Percentiles rank a stretch among this genome's conserved stretches.
Conservation (phyloP, 371 early-diverging fungal genomes). For the Rhizopus arrhizus region DNA sequence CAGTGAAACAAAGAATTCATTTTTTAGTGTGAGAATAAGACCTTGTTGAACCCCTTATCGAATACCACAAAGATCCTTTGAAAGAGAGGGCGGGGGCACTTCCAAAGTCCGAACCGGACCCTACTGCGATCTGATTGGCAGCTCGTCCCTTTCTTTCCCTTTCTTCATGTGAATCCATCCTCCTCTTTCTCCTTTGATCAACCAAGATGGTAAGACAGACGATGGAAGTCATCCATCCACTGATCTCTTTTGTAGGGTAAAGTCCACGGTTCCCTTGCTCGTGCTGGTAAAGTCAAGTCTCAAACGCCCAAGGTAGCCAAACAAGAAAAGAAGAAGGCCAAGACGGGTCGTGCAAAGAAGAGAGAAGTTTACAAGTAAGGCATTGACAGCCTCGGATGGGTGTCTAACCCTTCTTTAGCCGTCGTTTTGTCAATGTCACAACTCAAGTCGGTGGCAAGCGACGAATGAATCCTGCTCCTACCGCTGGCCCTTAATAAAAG, state of each 20-base stretch:
- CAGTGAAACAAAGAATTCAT: no score
- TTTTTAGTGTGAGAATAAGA: no score
- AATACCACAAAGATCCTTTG: no score
- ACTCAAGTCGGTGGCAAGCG: slow-evolving; percentile 87
- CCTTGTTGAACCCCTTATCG: no score
- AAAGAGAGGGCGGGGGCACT: no score
- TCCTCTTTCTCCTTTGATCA: not conserved
- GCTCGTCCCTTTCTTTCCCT: no score
- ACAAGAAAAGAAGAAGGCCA: slow-evolving; percentile 92
- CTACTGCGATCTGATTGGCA: no score
- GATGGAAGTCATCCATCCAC: slow-evolving; percentile 20
- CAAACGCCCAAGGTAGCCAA: slow-evolving; percentile 99
- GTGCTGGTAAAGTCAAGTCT: slow-evolving; percentile 99
- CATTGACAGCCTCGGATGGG: no score
- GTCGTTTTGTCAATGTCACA: slow-evolving; percentile 95
- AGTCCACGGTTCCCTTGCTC: slow-evolving; percentile 99
- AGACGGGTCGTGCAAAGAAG: slow-evolving; percentile 97
- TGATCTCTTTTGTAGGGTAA: slow-evolving; percentile 76
- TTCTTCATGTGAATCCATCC: no score
- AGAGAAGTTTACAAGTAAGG: slow-evolving; percentile 83
- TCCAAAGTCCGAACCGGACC: no score
- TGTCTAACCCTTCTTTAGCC: no score
- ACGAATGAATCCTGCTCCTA: slow-evolving; percentile 78
- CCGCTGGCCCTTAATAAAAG: slow-evolving; percentile 50
- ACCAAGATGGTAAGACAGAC: slow-evolving; percentile 34